Evolutionary conservation across 768 basidiomycete species (phyloP).

Genomic region (Termitomyces sp.): DNA sequence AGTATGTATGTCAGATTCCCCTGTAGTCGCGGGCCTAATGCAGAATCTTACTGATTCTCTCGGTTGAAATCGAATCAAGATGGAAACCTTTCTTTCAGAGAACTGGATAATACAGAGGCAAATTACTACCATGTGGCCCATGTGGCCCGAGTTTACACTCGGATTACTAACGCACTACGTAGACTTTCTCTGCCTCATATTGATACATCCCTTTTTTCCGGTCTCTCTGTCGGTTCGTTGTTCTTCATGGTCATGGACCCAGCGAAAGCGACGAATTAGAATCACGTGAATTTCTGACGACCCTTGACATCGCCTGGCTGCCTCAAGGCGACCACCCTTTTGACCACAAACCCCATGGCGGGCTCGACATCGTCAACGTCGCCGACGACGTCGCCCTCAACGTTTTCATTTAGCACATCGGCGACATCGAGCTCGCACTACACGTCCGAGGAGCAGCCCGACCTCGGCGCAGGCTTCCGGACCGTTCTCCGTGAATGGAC

Average conservation of each 20-base stretch:
- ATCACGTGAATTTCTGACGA: neutral
- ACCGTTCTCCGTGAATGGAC: slow-evolving; percentile 62
- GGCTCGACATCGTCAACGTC: slow-evolving; percentile 1
- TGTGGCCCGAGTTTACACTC: neutral
- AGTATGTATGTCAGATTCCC: neutral
- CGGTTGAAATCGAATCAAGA: neutral
- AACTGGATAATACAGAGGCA: neutral
- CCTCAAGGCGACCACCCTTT: neutral
- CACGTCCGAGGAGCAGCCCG: slow-evolving; percentile 61
- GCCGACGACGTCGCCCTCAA: neutral
- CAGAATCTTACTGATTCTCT: too few relatives aligned
- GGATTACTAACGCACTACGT: too few relatives aligned
- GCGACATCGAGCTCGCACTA: slow-evolving; percentile 30
- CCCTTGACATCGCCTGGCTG: neutral
- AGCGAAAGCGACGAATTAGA: neutral
- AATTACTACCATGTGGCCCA: too few relatives aligned
- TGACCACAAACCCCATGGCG: neutral
- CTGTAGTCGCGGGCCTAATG: neutral
- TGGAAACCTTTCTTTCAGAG: neutral
- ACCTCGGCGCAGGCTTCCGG: slow-evolving; percentile 61
- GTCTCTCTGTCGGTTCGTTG: neutral
- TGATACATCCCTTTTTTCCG: neutral
- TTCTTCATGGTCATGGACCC: neutral
- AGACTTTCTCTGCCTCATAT: neutral
- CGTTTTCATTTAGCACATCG: neutral